Evolutionary conservation across 2,329 filamentous ascomycete species (phyloP), one percentile per base, ranked within the genome.

Genomic region (Elsinoe perseae): DNA sequence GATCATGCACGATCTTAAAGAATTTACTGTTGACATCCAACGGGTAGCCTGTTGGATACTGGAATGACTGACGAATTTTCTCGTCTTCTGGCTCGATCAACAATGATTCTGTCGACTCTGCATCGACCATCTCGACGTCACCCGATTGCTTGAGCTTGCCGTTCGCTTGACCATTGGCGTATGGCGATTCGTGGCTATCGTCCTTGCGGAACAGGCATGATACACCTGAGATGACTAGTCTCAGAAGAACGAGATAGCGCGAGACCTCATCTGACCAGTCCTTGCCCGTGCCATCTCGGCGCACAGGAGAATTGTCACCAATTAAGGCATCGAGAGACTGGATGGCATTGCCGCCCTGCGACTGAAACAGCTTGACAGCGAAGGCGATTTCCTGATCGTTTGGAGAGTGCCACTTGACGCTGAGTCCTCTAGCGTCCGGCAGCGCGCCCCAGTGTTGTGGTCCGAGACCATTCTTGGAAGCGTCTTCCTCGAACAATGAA

Each of bases 221-320:
- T 57, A 95, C 84, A 54, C 93, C 93, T 2, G 92, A 95, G 23
- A 95, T 83, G 43, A 95, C 83, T n/a, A 98, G 78, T 27, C 92
- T 81, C 12, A 98, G 77, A 53, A 96, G 84, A 10, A 92, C 88
- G 57, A 98, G 79, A 62, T 95, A 89, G 56, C 93, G 79, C 1
- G 90, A 92, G 25, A 97, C 86, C 69, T 98, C 95, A 68, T 98
- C 93, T 0, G 92, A 96, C 93, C 93, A 98, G 65, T 96, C 92
- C 71, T 97, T 98, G 63, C 95, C 95, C 69, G 92, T 95, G 34
- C 93, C 93, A 62, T 91, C 92, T 57, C 92, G 82, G 70, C 90
- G 95, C 54, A 97, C 85, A 2, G 84, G 85, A 1, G 90, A 86
- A 32, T 86, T 81, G 44, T 89, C 84, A 60, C 87, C 85, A 66